Percentiles rank a stretch among this genome's conserved stretches.
phyloP scores from a whole-genome alignment of 2,329 filamentous ascomycete species.

The Pseudodiploospora longispora region DNA sequence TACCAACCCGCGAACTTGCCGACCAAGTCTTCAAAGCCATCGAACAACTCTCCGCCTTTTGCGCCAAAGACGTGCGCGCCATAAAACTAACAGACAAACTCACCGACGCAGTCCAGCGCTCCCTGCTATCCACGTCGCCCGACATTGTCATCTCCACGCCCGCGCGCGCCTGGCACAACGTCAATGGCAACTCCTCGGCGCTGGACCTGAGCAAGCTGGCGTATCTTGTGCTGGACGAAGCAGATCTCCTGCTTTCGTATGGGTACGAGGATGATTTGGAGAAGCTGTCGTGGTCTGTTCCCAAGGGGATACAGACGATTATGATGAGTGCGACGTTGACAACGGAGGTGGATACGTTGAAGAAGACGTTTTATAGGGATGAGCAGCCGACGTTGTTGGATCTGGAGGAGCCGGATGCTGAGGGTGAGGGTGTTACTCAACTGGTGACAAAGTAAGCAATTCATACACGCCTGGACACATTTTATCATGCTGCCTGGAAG shows the following conservation, averaged over 20 bases:
- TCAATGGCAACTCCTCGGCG: slow-evolving; percentile 55
- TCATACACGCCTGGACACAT: not conserved
- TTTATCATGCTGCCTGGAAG: not conserved
- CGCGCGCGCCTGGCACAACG: slow-evolving; percentile 69
- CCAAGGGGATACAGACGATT: slow-evolving; percentile 80
- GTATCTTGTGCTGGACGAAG: slow-evolving; percentile 85
- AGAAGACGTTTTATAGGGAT: slow-evolving; percentile 69
- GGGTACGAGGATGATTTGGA: slow-evolving; percentile 88
- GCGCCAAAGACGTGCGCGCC: slow-evolving; percentile 71
- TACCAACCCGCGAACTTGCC: slow-evolving; percentile 89
- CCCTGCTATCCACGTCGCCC: slow-evolving; percentile 75
- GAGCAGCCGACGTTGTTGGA: slow-evolving; percentile 67
- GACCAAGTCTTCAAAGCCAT: slow-evolving; percentile 80
- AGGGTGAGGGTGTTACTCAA: slow-evolving; percentile 71
- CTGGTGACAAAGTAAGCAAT: slow-evolving; percentile 66
- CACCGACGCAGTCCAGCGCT: slow-evolving; percentile 78
- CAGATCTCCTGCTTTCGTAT: slow-evolving; percentile 87
- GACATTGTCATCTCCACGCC: slow-evolving; percentile 91
- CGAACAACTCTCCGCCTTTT: slow-evolving; percentile 70
- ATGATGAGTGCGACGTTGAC: slow-evolving; percentile 92
- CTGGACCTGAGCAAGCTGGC: slow-evolving; percentile 64
- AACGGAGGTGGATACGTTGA: slow-evolving; percentile 76
- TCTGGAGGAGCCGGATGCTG: slow-evolving; percentile 72
- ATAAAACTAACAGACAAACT: slow-evolving; percentile 88
- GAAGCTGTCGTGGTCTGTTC: slow-evolving; percentile 67